Evolutionary conservation across 192 early-diverging fungal species (phyloP).

Genomic region (Backusella tarrabulga): DNA sequence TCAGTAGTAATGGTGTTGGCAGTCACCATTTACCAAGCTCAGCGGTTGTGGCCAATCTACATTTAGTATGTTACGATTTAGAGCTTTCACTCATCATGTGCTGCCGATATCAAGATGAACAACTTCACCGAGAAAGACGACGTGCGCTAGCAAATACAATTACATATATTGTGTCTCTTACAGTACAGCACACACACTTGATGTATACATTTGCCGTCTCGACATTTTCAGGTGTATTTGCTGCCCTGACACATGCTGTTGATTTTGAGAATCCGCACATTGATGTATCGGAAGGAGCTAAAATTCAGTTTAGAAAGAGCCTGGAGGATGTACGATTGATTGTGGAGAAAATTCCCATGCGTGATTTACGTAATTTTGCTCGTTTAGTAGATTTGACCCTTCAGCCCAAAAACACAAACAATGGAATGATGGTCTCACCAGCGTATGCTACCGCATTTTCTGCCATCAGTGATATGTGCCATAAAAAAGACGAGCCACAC

Average conservation of each 20-base stretch:
- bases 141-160: constrained; percentile 30
- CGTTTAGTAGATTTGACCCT: constrained; percentile 16
- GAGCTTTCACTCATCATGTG: constrained; percentile 28
- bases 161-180: constrained; percentile 20
- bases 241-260: constrained; percentile 26
- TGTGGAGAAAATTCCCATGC: constrained; percentile 13
- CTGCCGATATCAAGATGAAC: constrained; percentile 22
- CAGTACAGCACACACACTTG: constrained; percentile 13
- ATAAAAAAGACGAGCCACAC: neutral
- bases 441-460: constrained; percentile 16
- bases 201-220: constrained; percentile 20
- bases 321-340: constrained; percentile 16
- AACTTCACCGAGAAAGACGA: constrained; percentile 17
- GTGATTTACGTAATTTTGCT: constrained; percentile 16
- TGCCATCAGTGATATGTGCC: constrained; percentile 20
- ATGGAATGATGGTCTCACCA: neutral
- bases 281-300: constrained; percentile 18
- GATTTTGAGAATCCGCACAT: constrained; percentile 20
- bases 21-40: constrained; percentile 15
- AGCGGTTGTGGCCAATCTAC: constrained; percentile 26
- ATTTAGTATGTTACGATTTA: constrained; percentile 30
- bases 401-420: constrained; percentile 12
- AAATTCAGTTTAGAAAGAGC: constrained; percentile 18
- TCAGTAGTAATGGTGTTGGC: neutral
- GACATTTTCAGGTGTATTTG: constrained; percentile 22